These are phyloP conservation scores for Alternaria novae-zelandiae DNA, from an alignment of 2,329 filamentous ascomycete species.

Conservation along the genomic window DNA sequence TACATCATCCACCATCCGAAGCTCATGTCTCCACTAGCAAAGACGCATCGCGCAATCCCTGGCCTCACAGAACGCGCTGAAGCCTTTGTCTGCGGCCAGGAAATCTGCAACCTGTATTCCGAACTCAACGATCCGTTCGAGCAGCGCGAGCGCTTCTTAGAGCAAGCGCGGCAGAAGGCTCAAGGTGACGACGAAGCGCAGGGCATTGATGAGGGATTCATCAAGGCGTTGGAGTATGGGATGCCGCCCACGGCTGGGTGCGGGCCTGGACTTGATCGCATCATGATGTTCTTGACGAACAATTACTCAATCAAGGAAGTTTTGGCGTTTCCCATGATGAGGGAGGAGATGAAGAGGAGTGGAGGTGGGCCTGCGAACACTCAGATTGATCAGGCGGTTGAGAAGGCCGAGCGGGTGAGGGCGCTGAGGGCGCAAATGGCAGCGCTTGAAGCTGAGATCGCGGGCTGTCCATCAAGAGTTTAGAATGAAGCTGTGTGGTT, in stretches of 20 bases:
- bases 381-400: background rate
- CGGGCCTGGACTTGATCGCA: slow-evolving; percentile 93
- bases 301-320: slow-evolving; percentile 97
- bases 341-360: slow-evolving; percentile 59
- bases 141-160: slow-evolving; percentile 77
- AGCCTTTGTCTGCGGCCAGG: slow-evolving; percentile 95
- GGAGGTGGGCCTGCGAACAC: background rate
- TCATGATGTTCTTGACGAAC: slow-evolving; percentile 95
- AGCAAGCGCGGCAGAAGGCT: slow-evolving; percentile 90
- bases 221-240: slow-evolving; percentile 85
- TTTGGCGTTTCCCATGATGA: slow-evolving; percentile 96
- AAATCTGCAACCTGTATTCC: slow-evolving; percentile 95
- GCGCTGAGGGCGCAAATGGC: background rate
- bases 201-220: slow-evolving; percentile 94
- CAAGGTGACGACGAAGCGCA: slow-evolving; percentile 98
- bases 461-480: background rate
- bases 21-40: slow-evolving; percentile 97
- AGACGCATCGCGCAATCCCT: slow-evolving; percentile 81
- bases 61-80: slow-evolving; percentile 96
- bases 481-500: background rate
- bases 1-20: slow-evolving; percentile 82
- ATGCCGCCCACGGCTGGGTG: slow-evolving; percentile 91
- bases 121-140: slow-evolving; percentile 98
- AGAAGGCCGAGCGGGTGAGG: background rate
- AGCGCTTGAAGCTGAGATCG: background rate